Percentiles rank a stretch among this genome's conserved stretches.
phyloP scores from a whole-genome alignment of 2,329 filamentous ascomycete genomes.

The Diaporthe velutina region DNA sequence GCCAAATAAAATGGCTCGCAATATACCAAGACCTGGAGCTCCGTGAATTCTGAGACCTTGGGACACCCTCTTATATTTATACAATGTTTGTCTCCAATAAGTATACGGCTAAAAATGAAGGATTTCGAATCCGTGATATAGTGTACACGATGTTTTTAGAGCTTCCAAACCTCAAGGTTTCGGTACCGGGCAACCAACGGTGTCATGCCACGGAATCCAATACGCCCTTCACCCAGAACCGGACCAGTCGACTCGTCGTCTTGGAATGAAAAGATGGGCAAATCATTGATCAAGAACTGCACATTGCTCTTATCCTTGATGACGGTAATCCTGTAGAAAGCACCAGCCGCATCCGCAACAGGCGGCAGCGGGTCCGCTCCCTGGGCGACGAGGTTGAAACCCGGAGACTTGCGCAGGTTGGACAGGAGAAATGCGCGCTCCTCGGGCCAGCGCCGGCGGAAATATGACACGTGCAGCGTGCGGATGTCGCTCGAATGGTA shows the following conservation, averaged over 20 bases:
- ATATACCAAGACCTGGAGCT: too few species aligned
- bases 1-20: too few species aligned
- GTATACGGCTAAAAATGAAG: too few species aligned
- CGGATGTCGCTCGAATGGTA: slow-evolving; percentile 44
- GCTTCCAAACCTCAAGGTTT: slow-evolving; percentile 20
- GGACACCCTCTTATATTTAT: too few species aligned
- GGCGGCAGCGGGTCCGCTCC: slow-evolving; percentile 48
- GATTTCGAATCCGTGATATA: background rate
- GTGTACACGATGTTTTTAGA: background rate
- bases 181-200: slow-evolving; percentile 6
- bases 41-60: too few species aligned
- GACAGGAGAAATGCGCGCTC: slow-evolving; percentile 48
- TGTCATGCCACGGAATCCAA: slow-evolving; percentile 44
- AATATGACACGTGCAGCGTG: slow-evolving; percentile 43
- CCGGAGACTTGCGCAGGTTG: slow-evolving; percentile 49
- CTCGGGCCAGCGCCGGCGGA: slow-evolving; percentile 45
- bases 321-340: slow-evolving; percentile 49
- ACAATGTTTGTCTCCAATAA: too few species aligned
- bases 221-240: slow-evolving; percentile 44
- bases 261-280: slow-evolving; percentile 45
- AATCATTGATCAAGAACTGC: slow-evolving; percentile 46
- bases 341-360: slow-evolving; percentile 46
- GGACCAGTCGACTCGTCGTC: slow-evolving; percentile 48
- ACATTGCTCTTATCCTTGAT: slow-evolving; percentile 48
- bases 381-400: slow-evolving; percentile 46